Evolutionary conservation across 305 asterid species (phyloP).

Genomic region (Petunia hybrid): DNA sequence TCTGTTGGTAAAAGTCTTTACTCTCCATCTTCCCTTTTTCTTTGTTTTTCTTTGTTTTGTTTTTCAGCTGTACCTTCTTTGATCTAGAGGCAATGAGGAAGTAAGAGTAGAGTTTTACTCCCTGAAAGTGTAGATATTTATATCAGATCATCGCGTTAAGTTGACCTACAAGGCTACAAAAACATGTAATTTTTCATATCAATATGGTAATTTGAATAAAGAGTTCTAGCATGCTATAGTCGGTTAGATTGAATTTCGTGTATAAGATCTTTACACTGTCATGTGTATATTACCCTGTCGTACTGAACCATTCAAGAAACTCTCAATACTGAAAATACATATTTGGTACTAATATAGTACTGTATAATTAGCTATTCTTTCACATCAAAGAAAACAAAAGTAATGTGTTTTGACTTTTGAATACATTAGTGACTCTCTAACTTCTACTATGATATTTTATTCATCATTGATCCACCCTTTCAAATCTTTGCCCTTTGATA

Average conservation of each 20-base stretch:
- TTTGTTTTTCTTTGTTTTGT: neutral
- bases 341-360: neutral
- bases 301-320: neutral
- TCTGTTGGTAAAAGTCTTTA: constrained; percentile 45
- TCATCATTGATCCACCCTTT: neutral
- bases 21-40: neutral
- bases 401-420: neutral
- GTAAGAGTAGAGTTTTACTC: too few species aligned
- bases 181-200: too few species aligned
- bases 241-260: too few species aligned
- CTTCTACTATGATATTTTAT: neutral
- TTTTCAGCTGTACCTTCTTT: neutral
- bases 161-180: too few species aligned
- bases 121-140: too few species aligned
- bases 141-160: too few species aligned
- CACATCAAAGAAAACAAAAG: neutral
- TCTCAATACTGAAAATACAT: neutral
- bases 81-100: neutral
- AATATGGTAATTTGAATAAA: too few species aligned
- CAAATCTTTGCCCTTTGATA: neutral
- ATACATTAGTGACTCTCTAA: neutral
- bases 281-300: neutral
- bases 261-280: too few species aligned
- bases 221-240: too few species aligned
- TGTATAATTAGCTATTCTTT: neutral